A percentile compares a stretch with the other conserved stretches of the same genome.
Evolutionary conservation across 352 stramenopile genomes (phyloP).

Genomic region (Globisporangium orthogonon): DNA sequence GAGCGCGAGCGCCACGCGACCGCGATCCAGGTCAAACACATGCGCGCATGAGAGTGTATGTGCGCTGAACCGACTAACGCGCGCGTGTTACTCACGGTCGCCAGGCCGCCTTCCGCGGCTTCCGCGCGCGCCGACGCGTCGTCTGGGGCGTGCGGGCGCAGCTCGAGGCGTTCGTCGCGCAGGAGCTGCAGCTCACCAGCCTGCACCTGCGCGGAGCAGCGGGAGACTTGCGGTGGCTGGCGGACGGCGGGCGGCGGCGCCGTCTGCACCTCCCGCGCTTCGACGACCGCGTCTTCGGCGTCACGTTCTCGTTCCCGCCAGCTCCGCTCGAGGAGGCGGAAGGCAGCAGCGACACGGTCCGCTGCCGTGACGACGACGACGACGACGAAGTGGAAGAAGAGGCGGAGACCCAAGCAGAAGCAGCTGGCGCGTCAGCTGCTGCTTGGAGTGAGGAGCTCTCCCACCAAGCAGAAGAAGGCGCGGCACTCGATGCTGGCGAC

Average conservation of each 20-base stretch:
- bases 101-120: constrained; percentile 49
- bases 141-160: constrained; percentile 41
- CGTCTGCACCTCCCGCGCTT: constrained; percentile 38
- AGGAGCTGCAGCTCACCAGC: constrained; percentile 24
- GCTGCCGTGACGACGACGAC: not conserved
- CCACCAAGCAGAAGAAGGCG: constrained; percentile 15
- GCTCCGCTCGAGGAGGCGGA: not conserved
- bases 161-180: constrained; percentile 29
- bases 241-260: constrained; percentile 7
- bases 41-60: not conserved
- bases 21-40: constrained; percentile 15
- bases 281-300: constrained; percentile 32
- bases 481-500: not conserved
- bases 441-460: not conserved
- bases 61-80: not conserved
- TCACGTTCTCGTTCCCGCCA: constrained; percentile 21
- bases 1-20: constrained; percentile 19
- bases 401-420: constrained; percentile 1
- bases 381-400: not conserved
- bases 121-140: constrained; percentile 34
- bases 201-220: constrained; percentile 1
- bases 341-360: not conserved
- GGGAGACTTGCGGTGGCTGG: constrained; percentile 17
- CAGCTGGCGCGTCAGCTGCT: not conserved
- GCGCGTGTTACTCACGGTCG: not conserved